Evolutionary conservation across 2,329 filamentous ascomycete genomes (phyloP).

Genomic region (Fusarium protoensiforme): DNA sequence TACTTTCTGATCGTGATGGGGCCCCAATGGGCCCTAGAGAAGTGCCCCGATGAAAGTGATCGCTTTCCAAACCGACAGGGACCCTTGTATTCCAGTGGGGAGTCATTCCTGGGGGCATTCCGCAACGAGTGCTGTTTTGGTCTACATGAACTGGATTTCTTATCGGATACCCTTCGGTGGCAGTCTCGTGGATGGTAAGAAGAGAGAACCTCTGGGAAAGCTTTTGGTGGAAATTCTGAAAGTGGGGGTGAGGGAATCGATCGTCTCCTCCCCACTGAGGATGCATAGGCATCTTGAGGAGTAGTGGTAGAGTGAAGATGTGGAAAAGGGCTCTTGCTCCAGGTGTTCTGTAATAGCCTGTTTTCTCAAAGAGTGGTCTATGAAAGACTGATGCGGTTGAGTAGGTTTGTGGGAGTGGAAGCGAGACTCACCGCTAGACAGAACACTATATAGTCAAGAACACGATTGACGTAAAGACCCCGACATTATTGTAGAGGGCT

Average conservation of each 20-base stretch:
- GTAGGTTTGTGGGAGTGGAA: not conserved
- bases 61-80: not conserved
- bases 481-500: too few species aligned
- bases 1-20: not conserved
- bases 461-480: too few species aligned
- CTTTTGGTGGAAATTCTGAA: not conserved
- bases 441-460: not conserved
- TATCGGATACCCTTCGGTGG: not conserved
- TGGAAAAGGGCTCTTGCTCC: not conserved
- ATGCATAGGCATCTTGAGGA: not conserved
- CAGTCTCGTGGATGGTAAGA: not conserved
- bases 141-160: not conserved
- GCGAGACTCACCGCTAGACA: rapidly evolving
- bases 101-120: not conserved
- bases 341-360: not conserved
- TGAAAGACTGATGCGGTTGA: not conserved
- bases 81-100: not conserved
- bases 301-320: not conserved
- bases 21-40: not conserved
- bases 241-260: not conserved
- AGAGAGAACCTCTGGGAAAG: not conserved
- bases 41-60: not conserved
- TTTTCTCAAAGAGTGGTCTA: not conserved
- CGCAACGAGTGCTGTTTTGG: not conserved
- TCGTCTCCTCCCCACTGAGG: not conserved